These are phyloP conservation scores for Helotiales sp. DNA, from an alignment of 2,329 filamentous ascomycete species.

Conservation along the genomic window DNA sequence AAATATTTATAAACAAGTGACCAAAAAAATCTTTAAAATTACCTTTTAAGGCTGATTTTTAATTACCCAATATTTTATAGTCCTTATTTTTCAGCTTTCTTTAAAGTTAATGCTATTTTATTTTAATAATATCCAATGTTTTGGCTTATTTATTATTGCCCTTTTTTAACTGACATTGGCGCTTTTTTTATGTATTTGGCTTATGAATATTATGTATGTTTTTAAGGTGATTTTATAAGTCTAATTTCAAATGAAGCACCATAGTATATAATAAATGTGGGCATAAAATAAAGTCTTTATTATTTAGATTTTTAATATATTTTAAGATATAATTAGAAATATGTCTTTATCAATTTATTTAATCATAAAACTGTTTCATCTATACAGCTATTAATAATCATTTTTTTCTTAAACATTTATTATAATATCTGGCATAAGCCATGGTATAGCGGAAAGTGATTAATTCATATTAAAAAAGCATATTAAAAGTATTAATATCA, in stretches of 20 bases:
- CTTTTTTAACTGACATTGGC: slow-evolving; percentile 15
- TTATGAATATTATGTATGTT: slow-evolving; percentile 22
- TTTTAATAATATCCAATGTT: slow-evolving; percentile 15
- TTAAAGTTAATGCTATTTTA: slow-evolving; percentile 18
- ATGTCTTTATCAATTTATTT: slow-evolving; percentile 17
- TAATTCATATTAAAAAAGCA: slow-evolving; percentile 21
- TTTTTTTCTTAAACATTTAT: slow-evolving; percentile 14
- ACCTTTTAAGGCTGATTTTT: slow-evolving; percentile 18
- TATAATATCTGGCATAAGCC: slow-evolving; percentile 23
- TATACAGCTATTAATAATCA: slow-evolving; percentile 2
- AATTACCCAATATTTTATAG: slow-evolving; percentile 12
- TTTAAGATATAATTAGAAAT: slow-evolving; percentile 19
- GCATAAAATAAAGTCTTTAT: slow-evolving; percentile 20
- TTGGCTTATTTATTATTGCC: slow-evolving; percentile 18
- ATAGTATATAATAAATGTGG: slow-evolving; percentile 21
- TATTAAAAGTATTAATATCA: slow-evolving; percentile 26
- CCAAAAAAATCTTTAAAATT: slow-evolving; percentile 13
- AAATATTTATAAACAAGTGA: slow-evolving; percentile 25
- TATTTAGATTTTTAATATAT: slow-evolving; percentile 17
- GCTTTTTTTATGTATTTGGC: slow-evolving; percentile 19
- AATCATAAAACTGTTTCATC: slow-evolving; percentile 7
- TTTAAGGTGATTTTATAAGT: slow-evolving; percentile 22
- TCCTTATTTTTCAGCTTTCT: slow-evolving; percentile 21
- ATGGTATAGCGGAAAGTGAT: slow-evolving; percentile 19
- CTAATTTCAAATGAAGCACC: slow-evolving; percentile 22